Evolutionary conservation across 2,329 filamentous ascomycete genomes (phyloP), one percentile per base, ranked within the genome.

Genomic region (Aspergillus fischeri): DNA sequence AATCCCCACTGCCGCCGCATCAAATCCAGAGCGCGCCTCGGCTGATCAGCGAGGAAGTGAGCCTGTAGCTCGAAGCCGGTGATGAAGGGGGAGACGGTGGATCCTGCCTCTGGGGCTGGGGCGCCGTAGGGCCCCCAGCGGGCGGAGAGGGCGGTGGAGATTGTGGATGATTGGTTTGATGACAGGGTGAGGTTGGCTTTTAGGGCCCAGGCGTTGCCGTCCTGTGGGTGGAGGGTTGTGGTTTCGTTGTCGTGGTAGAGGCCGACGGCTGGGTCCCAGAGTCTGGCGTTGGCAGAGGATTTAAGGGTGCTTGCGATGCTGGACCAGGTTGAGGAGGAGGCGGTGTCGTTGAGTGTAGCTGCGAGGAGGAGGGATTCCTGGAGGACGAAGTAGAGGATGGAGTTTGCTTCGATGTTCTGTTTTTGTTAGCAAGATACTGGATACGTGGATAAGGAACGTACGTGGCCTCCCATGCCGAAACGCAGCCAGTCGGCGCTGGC

Each of bases 1-100:
- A 81, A 84, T 0, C 77, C 80, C 80, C 81, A 84, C 65, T 80
- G 75, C 2, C 78, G 63, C 0, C 74, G 66, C 52, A 77, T 75
- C 9, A 81, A 69, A n/a, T 78, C 75, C 3, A 81, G 66, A 0
- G 77, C 76, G 0, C 68, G 60, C 9, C 73, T 64, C 0, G 72
- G 68, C 5, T 75, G 62, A 20, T 67, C 69, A 9, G 77, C 74
- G 3, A 73, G 65, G 48, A 75, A 74, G 61, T 80, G 75, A 1
- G 73, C 76, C 53, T 77, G 74, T 3, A 79, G 60, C 54, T 79
- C 77, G 59, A 78, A 78, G 38, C 70, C 70, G 5, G 67, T 67
- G 52, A 77, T 73, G 63, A 78, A 79, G 0, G 76, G 76, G 0
- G 72, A 76, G 24, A 80, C 68, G 4, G 76, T 75, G 41, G 69